Evolutionary conservation across 805 yeast genomes (phyloP), one percentile per base, ranked within the genome.

Genomic region (Clavispora carvajalis): DNA sequence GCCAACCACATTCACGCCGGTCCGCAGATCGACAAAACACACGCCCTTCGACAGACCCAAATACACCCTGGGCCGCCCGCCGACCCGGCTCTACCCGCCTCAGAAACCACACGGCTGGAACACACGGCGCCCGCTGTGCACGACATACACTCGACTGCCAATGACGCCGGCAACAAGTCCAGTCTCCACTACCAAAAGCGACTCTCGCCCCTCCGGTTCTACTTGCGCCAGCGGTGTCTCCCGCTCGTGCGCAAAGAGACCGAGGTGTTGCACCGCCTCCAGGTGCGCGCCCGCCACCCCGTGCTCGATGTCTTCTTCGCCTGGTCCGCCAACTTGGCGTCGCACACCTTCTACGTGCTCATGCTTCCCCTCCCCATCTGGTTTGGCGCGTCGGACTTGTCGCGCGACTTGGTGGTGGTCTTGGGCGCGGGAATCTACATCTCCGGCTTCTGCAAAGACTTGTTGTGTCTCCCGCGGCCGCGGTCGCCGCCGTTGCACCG

Each of bases 301-400:
- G 37, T 59, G 13, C 60, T 81, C 38, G 97, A 90, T 62, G 54
- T 69, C 19, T 93, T 84, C 54, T 91, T 91, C 62, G 84, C 95
- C 7, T 79, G 86, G 70, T 77, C 95, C 3, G 96, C 98, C 13
- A 81, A 84, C 52, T 68, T 93, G 47, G 99, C 96, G 0, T 78
- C 95, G 5, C 99, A 91, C 62, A 87, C 96, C 0, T 93, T 93
- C 58, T 91, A 91, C 59, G 95, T 93, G 36, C 59, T 91, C 36
- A 80, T 87, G 79, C 71, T 91, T 26, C 99, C 99, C 0, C 57
- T 85, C 8, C 86, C 93, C 10, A 71, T 79, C 24, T 91, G 96
- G 95, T 76, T 81, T 44, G 96, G 95, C 0, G 72, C 69, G 22
- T 67, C 74, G 4, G 55, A 55, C 3, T 40, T 79, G 22, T 75